Evolutionary conservation across 2,329 filamentous ascomycete species (phyloP), one percentile per base, ranked within the genome.

Genomic region (Curvularia eragrostidis): DNA sequence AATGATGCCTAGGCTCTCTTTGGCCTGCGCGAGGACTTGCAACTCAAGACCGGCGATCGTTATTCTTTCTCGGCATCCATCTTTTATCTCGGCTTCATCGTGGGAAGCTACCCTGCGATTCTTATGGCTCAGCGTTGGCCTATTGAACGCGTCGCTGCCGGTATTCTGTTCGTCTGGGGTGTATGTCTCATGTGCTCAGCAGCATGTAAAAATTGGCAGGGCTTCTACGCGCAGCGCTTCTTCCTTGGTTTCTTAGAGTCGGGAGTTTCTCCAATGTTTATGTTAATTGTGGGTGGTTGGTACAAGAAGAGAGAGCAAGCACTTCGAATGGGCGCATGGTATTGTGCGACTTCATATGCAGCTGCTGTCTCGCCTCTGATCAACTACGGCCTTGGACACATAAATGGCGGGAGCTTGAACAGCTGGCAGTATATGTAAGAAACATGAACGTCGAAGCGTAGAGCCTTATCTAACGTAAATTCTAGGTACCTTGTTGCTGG

Each of bases 251-350:
- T 43, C 24, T 13, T 43, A 13, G 41, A 43, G 23, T 43, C 41
- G 12, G 41, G 41, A 6, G 21, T 43, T 1, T 43, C 41, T 6
- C 41, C 41, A 8, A 43, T 43, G 41, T 43, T 43, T 5, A 43
- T 43, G 41, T 26, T 43, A 13, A 43, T 43, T n/a, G 41, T 43
- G 13, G 41, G 41, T 8, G 41, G 41, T 2, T 43, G 41, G 41
- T 43, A 43, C 24, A 43, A 43, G 41, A 43, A 43, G 41, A 26
- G 41, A n/a, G 41, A 43, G 23, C 41, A 43, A 15, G 41, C 41
- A 10, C 41, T 43, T 8, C 41, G 41, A 26, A 43, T 43, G 41
- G 41, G 41, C 23, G 41, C 41, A 3, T 43, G 41, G 41, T 43
- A 43, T 23, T 43, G 41, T n/a, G 41, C 41, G 3, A 43, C 23